Evolutionary conservation across 2,329 filamentous ascomycete genomes (phyloP).

Genomic region (Claviceps sp.): DNA sequence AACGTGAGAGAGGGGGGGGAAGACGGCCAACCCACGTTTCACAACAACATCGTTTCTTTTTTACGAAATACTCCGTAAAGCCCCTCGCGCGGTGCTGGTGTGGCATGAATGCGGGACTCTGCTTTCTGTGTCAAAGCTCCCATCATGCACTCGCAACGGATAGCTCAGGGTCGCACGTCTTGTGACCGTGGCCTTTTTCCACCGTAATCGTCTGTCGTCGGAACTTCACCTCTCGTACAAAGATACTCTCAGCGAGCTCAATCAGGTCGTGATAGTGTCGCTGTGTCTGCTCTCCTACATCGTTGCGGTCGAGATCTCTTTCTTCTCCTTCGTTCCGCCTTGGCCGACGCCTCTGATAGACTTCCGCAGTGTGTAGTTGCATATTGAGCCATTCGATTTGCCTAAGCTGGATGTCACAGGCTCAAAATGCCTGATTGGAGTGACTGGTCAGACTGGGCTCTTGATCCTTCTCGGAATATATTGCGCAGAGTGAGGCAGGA

Average conservation of each 20-base stretch:
- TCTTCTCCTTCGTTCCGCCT: background rate
- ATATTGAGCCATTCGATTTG: background rate
- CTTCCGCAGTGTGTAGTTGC: constrained; percentile 2
- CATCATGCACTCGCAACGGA: background rate
- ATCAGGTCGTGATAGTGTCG: background rate
- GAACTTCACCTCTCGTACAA: constrained; percentile 5
- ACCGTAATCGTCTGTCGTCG: constrained; percentile 4
- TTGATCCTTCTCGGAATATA: constrained; percentile 8
- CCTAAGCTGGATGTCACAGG: background rate
- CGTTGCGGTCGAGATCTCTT: background rate
- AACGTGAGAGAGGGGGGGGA: constrained; percentile 6
- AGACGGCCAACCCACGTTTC: constrained; percentile 4
- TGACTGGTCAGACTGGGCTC: constrained; percentile 15
- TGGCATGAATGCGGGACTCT: background rate
- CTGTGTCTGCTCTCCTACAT: background rate
- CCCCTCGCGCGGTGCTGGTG: background rate
- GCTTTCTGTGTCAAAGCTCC: background rate
- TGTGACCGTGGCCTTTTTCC: background rate
- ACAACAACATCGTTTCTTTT: background rate
- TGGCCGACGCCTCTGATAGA: background rate
- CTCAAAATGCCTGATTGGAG: constrained; percentile 10
- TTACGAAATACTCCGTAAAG: background rate
- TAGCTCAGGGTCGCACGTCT: background rate
- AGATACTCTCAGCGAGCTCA: constrained; percentile 5
- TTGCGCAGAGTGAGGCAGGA: constrained; percentile 15